A percentile compares a stretch with the other conserved stretches of the same genome.
These are phyloP conservation scores for Acorus gramineus DNA, from an alignment of 106 monocot species.

Conservation along the genomic window DNA sequence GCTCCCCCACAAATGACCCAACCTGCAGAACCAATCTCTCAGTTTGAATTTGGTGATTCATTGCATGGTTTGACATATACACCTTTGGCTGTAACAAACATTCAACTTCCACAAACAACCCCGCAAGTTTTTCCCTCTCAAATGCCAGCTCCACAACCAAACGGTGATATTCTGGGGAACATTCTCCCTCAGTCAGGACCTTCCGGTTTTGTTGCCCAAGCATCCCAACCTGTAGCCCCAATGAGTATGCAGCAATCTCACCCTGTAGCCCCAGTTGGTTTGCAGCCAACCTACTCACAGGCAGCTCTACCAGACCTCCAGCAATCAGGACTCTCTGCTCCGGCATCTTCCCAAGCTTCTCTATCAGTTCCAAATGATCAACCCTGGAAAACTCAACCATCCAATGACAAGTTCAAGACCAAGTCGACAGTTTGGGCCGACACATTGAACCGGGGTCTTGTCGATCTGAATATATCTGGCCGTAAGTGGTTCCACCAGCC, in stretches of 20 bases:
- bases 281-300: too few species aligned
- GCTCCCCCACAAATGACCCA: constrained; percentile 7
- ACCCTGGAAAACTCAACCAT: constrained; percentile 24
- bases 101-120: constrained; percentile 11
- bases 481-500: constrained; percentile 34
- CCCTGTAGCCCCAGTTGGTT: too few species aligned
- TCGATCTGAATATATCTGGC: constrained; percentile 96
- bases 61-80: constrained; percentile 33
- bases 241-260: constrained; percentile 6
- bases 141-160: constrained; percentile 7
- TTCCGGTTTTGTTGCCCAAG: constrained; percentile 3
- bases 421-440: constrained; percentile 96
- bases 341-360: constrained; percentile 9
- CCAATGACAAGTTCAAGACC: constrained; percentile 76
- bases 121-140: constrained; percentile 4
- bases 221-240: constrained; percentile 14
- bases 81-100: constrained; percentile 12
- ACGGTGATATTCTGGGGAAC: constrained; percentile 7
- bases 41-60: constrained; percentile 57
- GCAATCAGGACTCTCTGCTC: constrained; percentile 10
- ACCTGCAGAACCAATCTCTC: constrained; percentile 14
- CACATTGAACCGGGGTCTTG: constrained; percentile 83
- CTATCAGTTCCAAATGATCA: constrained; percentile 2
- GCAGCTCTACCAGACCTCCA: background rate
- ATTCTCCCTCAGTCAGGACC: constrained; percentile 1